Evolutionary conservation across 2,329 filamentous ascomycete species (phyloP).

Genomic region (Pyrenophora seminiperda): DNA sequence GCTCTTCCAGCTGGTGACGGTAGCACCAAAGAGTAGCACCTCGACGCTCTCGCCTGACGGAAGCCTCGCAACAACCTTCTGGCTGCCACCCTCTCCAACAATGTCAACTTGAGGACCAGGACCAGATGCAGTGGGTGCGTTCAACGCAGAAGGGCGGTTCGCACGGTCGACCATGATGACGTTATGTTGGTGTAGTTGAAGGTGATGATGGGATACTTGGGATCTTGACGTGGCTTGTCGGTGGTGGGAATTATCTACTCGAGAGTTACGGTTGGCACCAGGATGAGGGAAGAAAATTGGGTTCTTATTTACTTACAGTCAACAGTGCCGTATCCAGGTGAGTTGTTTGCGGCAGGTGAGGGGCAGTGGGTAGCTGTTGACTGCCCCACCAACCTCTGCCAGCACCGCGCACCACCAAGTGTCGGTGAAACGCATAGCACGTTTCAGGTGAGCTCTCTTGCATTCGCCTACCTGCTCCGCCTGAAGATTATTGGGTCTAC

Average conservation of each 20-base stretch:
- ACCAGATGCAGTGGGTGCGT: slow-evolving; percentile 64
- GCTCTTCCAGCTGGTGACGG: slow-evolving; percentile 91
- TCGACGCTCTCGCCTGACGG: slow-evolving; percentile 86
- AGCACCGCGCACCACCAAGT: slow-evolving; percentile 22
- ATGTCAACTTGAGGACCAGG: slow-evolving; percentile 73
- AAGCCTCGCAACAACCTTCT: slow-evolving; percentile 76
- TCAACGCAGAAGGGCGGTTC: slow-evolving; percentile 78
- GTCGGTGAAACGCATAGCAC: slow-evolving; percentile 17
- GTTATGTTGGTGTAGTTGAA: slow-evolving; percentile 13
- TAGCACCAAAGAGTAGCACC: slow-evolving; percentile 88
- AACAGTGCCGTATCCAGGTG: slow-evolving; percentile 14
- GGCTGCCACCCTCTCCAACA: slow-evolving; percentile 71
- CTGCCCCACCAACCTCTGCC: slow-evolving; percentile 20
- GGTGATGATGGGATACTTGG: slow-evolving; percentile 9
- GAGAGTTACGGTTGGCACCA: not conserved
- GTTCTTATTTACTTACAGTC: slow-evolving; percentile 9
- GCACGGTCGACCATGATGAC: slow-evolving; percentile 75
- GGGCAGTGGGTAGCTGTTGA: slow-evolving; percentile 22
- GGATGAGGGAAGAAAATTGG: not conserved
- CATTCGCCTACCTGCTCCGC: slow-evolving; percentile 11
- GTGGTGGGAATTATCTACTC: not conserved
- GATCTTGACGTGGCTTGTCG: not conserved
- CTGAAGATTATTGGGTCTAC: slow-evolving; percentile 7
- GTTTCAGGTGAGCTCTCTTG: slow-evolving; percentile 25
- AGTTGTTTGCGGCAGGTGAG: slow-evolving; percentile 26